phyloP scores from a whole-genome alignment of 2,329 filamentous ascomycete species.

The Fusarium redolens region DNA sequence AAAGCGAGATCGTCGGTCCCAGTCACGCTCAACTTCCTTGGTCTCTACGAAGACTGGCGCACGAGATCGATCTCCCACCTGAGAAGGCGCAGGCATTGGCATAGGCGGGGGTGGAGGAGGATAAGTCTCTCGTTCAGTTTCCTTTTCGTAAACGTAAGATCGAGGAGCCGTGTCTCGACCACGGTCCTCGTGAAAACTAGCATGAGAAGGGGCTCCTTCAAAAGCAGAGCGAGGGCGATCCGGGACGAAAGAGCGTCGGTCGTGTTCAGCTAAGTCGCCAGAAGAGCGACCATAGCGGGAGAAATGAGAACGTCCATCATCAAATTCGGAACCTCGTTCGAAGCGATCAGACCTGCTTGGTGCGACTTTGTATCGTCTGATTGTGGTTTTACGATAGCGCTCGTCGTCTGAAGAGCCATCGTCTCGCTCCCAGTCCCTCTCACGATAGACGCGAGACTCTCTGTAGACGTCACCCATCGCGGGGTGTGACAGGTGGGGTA shows the following conservation, averaged over 20 bases:
- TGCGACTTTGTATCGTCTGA: constrained; percentile 64
- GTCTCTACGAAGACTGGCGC: constrained; percentile 52
- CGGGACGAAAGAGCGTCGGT: constrained; percentile 58
- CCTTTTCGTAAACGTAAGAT: constrained; percentile 40
- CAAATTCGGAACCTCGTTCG: constrained; percentile 56
- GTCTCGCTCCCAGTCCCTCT: constrained; percentile 48
- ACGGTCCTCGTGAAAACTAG: constrained; percentile 59
- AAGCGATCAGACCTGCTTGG: constrained; percentile 55
- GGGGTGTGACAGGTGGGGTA: constrained; percentile 37
- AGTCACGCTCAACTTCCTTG: constrained; percentile 55
- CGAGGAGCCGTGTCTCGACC: constrained; percentile 49
- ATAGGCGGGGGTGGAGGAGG: constrained; percentile 39
- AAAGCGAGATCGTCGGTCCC: constrained; percentile 56
- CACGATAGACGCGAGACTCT: constrained; percentile 51
- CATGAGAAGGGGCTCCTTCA: constrained; percentile 56
- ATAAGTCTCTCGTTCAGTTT: constrained; percentile 40
- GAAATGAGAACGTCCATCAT: constrained; percentile 60
- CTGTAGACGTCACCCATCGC: constrained; percentile 51
- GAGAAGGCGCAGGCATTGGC: constrained; percentile 39
- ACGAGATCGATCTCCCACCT: constrained; percentile 42
- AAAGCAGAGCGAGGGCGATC: constrained; percentile 65
- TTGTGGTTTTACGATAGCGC: constrained; percentile 59
- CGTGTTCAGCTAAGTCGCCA: constrained; percentile 56
- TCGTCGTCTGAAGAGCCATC: constrained; percentile 58
- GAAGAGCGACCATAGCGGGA: constrained; percentile 54